Evolutionary conservation across 2,329 filamentous ascomycete genomes (phyloP), one percentile per base, ranked within the genome.

Genomic region (Hypocreales sp.): DNA sequence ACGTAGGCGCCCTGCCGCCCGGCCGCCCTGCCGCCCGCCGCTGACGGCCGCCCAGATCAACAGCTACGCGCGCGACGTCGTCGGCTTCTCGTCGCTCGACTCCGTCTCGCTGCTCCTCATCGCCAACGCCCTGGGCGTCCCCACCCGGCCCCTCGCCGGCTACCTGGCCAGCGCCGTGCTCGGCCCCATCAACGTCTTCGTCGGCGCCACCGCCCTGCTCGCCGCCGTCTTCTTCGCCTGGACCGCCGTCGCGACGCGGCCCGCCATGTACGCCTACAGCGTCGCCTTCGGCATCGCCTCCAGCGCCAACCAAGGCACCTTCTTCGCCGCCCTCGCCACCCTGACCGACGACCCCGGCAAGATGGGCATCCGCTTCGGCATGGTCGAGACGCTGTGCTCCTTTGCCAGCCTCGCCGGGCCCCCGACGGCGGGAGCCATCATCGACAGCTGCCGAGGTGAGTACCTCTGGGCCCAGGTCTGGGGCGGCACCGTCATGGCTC

Each of bases 71-170:
- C 50, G 51, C 26, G 49, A 58, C 12, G 41, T 58, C 12, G 39
- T 64, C 13, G 47, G 50, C 24, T 55, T 71, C 30, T 52, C 56
- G 11, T 58, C 64, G 19, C 48, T 51, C 5, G 55, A 64, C 5
- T 62, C 64, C 3, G 59, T 72, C 32, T 58, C 58, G 15, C 48
- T 75, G 3, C 53, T 76, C 2, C 51, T 77, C 24, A 58, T 72
- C 12, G 56, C 63, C 10, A 72, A 74, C 34, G 66, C 57, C 7
- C 49, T 70, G 11, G 68, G 69, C 2, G 55, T 74, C 4, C 42
- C 65, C 1, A 56, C 60, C n/a, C 66, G 71, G 1, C 45, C 69
- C 1, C 35, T 71, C 1, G 59, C 63, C 0, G 62, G 61, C 9
- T 59, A 58, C 33, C 38, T 74, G 5, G 67, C 67, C 0, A 67